Base-by-base conservation (phyloP, 2,329 filamentous ascomycete genomes). In the Cercospora sp. region DNA sequence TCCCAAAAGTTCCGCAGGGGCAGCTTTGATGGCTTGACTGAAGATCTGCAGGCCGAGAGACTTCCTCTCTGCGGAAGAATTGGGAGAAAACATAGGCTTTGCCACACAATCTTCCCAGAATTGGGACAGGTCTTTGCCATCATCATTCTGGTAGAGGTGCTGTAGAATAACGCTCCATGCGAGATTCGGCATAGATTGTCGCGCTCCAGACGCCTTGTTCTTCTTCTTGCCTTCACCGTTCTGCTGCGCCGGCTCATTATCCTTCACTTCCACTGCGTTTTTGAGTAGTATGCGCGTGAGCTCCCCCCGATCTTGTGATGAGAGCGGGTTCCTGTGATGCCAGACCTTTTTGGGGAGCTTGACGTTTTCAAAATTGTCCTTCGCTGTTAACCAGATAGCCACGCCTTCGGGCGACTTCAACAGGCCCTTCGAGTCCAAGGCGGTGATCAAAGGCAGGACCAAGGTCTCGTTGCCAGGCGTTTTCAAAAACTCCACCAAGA, bases 21-120 rank as follows among this genome's bases (percentile, higher is more conserved):
- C 81, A 43, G 81, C 83, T 34, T 83, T 82, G 3, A 97, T 81
- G 73, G 93, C 87, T 75, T 90, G 92, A 74, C 90, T 89, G 75
- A 97, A 92, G 2, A 98, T 86, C 75, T 94, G 88, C 80, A 98
- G 94, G 0, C 95, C 95, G 79, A 93, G 93, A 75, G 92, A 93
- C 80, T 97, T 98, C 66, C 96, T 91, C 73, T 94, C 92, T 53
- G 94, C 89, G 1, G 93, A 96, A 7, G 94, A 90, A 10, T 87
- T 88, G 66, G 90, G 88, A 5, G 92, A 90, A 77, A 98, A 97
- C 3, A 97, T 85, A 8, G 91, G 90, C 77, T 94, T 91, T 79
- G 97, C 94, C 68, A 98, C 90, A 66, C 92, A 89, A 55, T 92
- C 89, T 49, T 87, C 88, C 94, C 94, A 98, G 77, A 97, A 96